Evolutionary conservation across 2,329 filamentous ascomycete genomes (phyloP).

Genomic region (Pleoardoris graminearum): DNA sequence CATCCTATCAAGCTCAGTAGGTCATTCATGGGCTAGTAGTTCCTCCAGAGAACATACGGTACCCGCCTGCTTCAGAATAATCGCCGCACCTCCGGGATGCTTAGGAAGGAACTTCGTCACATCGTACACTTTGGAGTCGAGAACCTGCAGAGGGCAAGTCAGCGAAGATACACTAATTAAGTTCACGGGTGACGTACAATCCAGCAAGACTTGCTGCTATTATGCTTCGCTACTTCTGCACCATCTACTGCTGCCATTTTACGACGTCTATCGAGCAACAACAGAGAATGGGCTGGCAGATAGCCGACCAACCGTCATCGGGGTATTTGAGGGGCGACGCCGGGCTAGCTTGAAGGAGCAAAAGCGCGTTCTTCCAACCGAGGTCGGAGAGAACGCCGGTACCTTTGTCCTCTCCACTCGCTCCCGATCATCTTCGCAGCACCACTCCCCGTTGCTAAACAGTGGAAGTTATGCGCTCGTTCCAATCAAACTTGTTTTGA

Average conservation of each 20-base stretch:
- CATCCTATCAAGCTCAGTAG: constrained; percentile 31
- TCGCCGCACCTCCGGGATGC: constrained; percentile 63
- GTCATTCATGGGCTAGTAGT: not conserved
- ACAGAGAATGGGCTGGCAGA: not conserved
- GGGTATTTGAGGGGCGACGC: constrained; percentile 27
- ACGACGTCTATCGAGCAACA: not conserved
- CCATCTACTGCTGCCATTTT: constrained; percentile 34
- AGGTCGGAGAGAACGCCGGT: constrained; percentile 4
- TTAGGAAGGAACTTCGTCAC: constrained; percentile 65
- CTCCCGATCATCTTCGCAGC: too few relatives aligned
- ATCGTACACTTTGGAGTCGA: constrained; percentile 69
- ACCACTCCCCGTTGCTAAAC: too few relatives aligned
- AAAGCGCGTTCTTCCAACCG: not conserved
- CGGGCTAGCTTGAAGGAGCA: not conserved
- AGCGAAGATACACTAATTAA: not conserved
- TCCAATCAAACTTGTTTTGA: too few relatives aligned
- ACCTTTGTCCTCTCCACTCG: not conserved
- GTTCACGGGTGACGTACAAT: constrained; percentile 48
- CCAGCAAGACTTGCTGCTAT: constrained; percentile 55
- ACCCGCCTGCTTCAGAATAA: constrained; percentile 50
- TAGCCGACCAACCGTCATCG: constrained; percentile 21
- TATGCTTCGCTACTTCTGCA: constrained; percentile 41
- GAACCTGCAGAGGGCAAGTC: constrained; percentile 39
- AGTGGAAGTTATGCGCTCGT: too few relatives aligned
- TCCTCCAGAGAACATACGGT: constrained; percentile 22